phyloP scores from a whole-genome alignment of 805 yeast genomes.

The Metschnikowia shivogae region DNA sequence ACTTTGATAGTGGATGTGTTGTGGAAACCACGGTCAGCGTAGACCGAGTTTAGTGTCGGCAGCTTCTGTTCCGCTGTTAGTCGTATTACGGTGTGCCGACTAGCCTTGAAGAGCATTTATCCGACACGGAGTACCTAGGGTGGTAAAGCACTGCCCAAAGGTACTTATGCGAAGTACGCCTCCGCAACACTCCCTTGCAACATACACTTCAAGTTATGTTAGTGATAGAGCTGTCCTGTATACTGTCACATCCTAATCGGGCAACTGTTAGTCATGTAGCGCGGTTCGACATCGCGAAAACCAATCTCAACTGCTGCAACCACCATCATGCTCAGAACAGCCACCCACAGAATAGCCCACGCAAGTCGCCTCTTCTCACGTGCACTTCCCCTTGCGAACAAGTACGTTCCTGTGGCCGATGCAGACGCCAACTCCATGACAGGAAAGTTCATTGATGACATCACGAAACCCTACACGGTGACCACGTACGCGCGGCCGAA shows the following conservation, averaged over 20 bases:
- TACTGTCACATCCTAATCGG: conserved; percentile 9
- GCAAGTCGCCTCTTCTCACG: not conserved
- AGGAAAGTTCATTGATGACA: conserved; percentile 41
- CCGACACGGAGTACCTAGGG: not conserved
- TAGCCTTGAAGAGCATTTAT: not conserved
- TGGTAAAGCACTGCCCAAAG: too few relatives aligned
- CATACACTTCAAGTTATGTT: too few relatives aligned
- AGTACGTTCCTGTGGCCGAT: conserved; percentile 23
- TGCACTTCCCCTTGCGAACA: not conserved
- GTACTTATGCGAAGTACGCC: too few relatives aligned
- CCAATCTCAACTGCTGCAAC: not conserved
- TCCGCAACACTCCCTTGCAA: too few relatives aligned
- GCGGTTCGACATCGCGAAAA: conserved; percentile 17
- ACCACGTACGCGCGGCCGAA: conserved; percentile 80
- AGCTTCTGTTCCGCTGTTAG: too few relatives aligned
- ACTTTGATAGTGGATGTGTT: conserved; percentile 21
- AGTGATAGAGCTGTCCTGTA: not conserved
- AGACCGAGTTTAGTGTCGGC: conserved; percentile 5
- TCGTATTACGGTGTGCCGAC: too few relatives aligned
- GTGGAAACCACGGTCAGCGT: conserved; percentile 35
- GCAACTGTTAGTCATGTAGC: conserved; percentile 19
- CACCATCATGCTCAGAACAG: conserved; percentile 3
- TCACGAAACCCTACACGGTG: conserved; percentile 53
- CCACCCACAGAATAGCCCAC: not conserved
- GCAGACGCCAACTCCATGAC: conserved; percentile 31